phyloP scores from a whole-genome alignment of 2,329 filamentous ascomycete species.

The Paramyrothecium roridum region DNA sequence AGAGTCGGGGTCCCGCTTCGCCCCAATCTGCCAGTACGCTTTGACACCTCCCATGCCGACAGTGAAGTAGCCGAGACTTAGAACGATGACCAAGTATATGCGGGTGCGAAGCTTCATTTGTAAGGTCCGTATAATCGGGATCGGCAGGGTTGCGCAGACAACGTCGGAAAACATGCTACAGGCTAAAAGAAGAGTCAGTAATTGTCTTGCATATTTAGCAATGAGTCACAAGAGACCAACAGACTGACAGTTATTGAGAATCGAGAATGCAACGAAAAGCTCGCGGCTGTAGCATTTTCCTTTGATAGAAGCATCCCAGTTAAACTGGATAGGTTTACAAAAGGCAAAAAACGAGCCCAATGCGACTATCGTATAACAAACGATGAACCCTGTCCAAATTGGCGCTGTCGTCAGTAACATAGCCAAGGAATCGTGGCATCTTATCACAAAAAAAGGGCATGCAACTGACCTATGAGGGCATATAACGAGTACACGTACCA shows the following conservation, averaged over 20 bases:
- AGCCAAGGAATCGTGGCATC: neutral
- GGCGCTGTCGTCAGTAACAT: neutral
- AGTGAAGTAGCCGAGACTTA: slow-evolving; percentile 34
- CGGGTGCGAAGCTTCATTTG: slow-evolving; percentile 31
- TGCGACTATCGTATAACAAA: neutral
- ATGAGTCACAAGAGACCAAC: neutral
- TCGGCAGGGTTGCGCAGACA: slow-evolving; percentile 34
- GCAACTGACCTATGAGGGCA: slow-evolving; percentile 7
- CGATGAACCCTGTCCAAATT: neutral
- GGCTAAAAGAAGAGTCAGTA: slow-evolving; percentile 6
- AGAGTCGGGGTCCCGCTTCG: neutral
- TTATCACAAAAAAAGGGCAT: neutral
- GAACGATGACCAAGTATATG: slow-evolving; percentile 33
- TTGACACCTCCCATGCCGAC: slow-evolving; percentile 1
- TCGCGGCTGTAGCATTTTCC: neutral
- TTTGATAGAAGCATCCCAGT: neutral
- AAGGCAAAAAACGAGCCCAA: neutral
- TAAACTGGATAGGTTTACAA: neutral
- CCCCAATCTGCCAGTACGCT: neutral
- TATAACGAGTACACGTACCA: slow-evolving; percentile 21
- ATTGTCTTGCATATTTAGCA: neutral
- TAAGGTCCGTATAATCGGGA: slow-evolving; percentile 35
- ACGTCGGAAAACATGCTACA: slow-evolving; percentile 39
- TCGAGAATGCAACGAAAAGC: neutral
- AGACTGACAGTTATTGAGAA: neutral